These are phyloP conservation scores for Biscogniauxia mediterranea DNA, from an alignment of 2,329 filamentous ascomycete genomes.

Conservation along the genomic window DNA sequence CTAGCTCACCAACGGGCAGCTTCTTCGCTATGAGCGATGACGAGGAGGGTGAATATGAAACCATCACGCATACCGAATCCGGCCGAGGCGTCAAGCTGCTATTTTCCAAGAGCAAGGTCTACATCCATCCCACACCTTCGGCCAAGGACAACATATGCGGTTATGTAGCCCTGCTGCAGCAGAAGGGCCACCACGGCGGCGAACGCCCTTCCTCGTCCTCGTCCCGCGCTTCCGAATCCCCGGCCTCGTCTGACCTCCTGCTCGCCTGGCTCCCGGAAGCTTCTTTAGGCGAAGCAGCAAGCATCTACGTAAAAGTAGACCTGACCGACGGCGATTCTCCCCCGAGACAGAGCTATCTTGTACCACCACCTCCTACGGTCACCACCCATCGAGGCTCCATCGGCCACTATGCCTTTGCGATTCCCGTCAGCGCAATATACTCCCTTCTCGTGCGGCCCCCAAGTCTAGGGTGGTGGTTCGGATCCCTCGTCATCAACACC, in stretches of 20 bases:
- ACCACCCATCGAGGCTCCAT: conserved; percentile 69
- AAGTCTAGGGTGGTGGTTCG: conserved; percentile 97
- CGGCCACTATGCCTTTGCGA: conserved; percentile 85
- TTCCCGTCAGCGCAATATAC: conserved; percentile 88
- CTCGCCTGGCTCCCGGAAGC: conserved; percentile 93
- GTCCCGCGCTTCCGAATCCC: conserved; percentile 38
- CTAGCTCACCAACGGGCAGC: conserved; percentile 75
- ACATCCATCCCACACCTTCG: conserved; percentile 90
- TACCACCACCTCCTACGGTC: conserved; percentile 85
- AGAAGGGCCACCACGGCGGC: conserved; percentile 58
- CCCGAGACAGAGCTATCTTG: conserved; percentile 83
- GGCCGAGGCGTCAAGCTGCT: conserved; percentile 88
- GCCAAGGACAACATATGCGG: conserved; percentile 94
- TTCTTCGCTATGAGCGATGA: conserved; percentile 97
- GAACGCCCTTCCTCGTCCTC: conserved; percentile 44
- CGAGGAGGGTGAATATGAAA: conserved; percentile 93
- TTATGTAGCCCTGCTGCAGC: conserved; percentile 89
- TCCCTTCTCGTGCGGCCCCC: conserved; percentile 87
- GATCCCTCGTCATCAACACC: conserved; percentile 90
- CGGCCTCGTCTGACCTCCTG: conserved; percentile 69
- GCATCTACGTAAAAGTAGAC: conserved; percentile 94
- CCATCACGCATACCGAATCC: conserved; percentile 75
- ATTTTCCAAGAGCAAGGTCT: conserved; percentile 98
- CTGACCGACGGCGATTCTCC: conserved; percentile 76
- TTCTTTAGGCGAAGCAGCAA: conserved; percentile 78